phyloP scores from a whole-genome alignment of 2,329 filamentous ascomycete genomes.

The Xylariaceae sp. region DNA sequence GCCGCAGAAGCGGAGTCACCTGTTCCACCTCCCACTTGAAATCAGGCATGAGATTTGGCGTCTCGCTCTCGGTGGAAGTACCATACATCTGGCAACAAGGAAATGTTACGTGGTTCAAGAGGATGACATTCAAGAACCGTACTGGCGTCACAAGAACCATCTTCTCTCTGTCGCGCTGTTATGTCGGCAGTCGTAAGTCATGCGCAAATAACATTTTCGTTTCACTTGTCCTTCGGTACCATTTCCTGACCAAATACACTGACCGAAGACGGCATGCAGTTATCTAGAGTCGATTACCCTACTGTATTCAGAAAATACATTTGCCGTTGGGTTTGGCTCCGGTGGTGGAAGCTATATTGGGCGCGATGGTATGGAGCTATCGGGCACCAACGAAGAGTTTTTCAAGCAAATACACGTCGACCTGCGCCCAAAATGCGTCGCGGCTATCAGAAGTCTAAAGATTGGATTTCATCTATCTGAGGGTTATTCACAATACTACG shows the following conservation, averaged over 20 bases:
- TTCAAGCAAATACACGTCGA: conserved; percentile 14
- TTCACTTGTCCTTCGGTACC: not conserved
- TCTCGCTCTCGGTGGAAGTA: conserved; percentile 13
- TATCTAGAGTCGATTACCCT: conserved; percentile 17
- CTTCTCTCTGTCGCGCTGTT: conserved; percentile 15
- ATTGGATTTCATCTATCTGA: conserved; percentile 17
- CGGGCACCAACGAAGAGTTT: conserved; percentile 14
- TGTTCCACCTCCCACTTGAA: conserved; percentile 16
- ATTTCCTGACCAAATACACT: conserved; percentile 6
- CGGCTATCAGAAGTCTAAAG: conserved; percentile 16
- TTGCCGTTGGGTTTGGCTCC: conserved; percentile 16
- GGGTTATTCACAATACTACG: conserved; percentile 18
- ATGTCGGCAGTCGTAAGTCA: conserved; percentile 18
- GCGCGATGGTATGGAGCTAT: too few species aligned
- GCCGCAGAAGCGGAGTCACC: conserved; percentile 11
- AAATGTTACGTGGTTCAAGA: conserved; percentile 14
- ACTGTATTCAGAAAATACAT: conserved; percentile 18
- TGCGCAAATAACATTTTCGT: not conserved
- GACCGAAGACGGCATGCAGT: conserved; percentile 2
- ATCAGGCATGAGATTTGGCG: conserved; percentile 15
- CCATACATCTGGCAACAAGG: conserved; percentile 14
- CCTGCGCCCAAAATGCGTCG: conserved; percentile 14
- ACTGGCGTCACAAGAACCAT: conserved; percentile 12
- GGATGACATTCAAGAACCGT: conserved; percentile 12
- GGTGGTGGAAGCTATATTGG: too few species aligned